Conservation (phyloP, 257 asterid species). For the Gynochthodes officinalis region DNA sequence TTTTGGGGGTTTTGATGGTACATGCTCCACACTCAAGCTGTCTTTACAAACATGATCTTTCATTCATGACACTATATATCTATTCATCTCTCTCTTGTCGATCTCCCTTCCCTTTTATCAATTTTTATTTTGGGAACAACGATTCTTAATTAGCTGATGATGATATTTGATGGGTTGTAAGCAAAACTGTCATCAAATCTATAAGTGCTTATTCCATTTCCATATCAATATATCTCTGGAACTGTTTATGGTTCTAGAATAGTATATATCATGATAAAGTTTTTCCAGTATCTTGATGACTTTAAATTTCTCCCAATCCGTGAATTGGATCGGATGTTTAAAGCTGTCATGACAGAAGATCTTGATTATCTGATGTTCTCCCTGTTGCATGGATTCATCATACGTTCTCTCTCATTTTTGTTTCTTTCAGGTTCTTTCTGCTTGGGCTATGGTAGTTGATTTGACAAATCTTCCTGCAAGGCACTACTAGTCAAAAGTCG, state of each 20-base stretch:
- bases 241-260: not conserved
- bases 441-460: slow-evolving; percentile 12
- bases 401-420: slow-evolving; percentile 16
- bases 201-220: not conserved
- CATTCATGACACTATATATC: not conserved
- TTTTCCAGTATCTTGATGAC: not conserved
- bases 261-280: not conserved
- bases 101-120: not conserved
- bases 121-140: not conserved
- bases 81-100: not conserved
- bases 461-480: not conserved
- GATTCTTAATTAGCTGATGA: not conserved
- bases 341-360: not conserved
- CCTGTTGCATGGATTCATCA: slow-evolving; percentile 34
- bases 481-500: not conserved
- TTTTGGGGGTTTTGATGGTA: slow-evolving; percentile 17
- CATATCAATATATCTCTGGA: not conserved
- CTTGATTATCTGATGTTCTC: slow-evolving; percentile 8
- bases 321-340: slow-evolving; percentile 1
- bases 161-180: slow-evolving; percentile 12
- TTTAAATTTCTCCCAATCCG: slow-evolving; percentile 3
- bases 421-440: slow-evolving; percentile 26
- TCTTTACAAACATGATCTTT: slow-evolving; percentile 19
- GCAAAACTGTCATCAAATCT: not conserved
- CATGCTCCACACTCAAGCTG: slow-evolving; percentile 7